These are phyloP conservation scores for Agaricus sinodeliciosus DNA, from an alignment of 768 basidiomycete species.

Conservation along the genomic window DNA sequence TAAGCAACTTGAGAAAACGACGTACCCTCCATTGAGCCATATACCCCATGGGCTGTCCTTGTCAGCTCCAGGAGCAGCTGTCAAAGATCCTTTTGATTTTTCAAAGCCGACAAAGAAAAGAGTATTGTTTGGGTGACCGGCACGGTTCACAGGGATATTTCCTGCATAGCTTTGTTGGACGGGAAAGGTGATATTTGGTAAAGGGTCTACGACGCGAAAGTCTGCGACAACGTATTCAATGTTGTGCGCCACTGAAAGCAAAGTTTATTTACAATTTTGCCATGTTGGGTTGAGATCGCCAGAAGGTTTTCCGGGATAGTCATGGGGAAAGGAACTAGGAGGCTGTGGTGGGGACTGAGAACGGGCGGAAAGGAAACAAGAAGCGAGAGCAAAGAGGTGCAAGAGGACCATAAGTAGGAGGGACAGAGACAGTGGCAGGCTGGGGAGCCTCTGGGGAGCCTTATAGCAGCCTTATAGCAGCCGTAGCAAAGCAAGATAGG, in stretches of 20 bases:
- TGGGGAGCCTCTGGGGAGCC: neutral
- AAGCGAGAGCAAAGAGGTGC: slow-evolving; percentile 16
- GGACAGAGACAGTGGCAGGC: neutral
- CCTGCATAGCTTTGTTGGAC: slow-evolving; percentile 53
- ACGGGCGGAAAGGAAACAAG: slow-evolving; percentile 14
- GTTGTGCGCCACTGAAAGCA: neutral
- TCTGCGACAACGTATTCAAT: slow-evolving; percentile 28
- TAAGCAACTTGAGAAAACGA: neutral
- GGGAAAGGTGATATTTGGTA: slow-evolving; percentile 58
- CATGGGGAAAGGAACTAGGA: slow-evolving; percentile 41
- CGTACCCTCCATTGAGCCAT: slow-evolving; percentile 65
- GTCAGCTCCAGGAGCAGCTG: slow-evolving; percentile 22
- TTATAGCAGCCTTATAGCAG: neutral
- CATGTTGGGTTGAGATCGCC: slow-evolving; percentile 48
- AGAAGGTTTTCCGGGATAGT: slow-evolving; percentile 38
- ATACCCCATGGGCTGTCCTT: slow-evolving; percentile 58
- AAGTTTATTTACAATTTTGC: slow-evolving; percentile 45
- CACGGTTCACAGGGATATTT: slow-evolving; percentile 54
- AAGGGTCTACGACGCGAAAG: slow-evolving; percentile 46
- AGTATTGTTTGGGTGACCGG: slow-evolving; percentile 56
- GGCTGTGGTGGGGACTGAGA: slow-evolving; percentile 21
- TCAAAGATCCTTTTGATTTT: slow-evolving; percentile 49
- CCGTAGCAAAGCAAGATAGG: neutral
- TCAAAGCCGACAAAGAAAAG: slow-evolving; percentile 65
- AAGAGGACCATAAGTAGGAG: slow-evolving; percentile 16